Conservation (phyloP, 129 eudicot species). For the Flaveria sonorensis region DNA sequence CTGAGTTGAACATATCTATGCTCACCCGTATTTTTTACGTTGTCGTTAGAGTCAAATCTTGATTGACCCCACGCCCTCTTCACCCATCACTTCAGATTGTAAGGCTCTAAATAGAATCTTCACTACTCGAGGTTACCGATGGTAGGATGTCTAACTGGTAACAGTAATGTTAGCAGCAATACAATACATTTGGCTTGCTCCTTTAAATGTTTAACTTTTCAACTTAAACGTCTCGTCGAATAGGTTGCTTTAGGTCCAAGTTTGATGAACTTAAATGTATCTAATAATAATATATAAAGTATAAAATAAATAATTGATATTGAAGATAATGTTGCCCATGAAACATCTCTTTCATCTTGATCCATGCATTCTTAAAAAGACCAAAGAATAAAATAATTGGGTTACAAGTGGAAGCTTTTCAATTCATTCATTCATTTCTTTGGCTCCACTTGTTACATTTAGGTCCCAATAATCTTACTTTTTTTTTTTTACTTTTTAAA, state of each 20-base stretch:
- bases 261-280: background rate
- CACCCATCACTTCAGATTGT: too few relatives aligned
- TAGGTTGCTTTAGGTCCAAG: background rate
- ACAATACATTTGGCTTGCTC: too few relatives aligned
- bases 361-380: slow-evolving; percentile 29
- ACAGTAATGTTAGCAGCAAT: too few relatives aligned
- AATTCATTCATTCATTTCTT: slow-evolving; percentile 3
- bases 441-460: slow-evolving; percentile 30
- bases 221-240: background rate
- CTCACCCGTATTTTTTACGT: too few relatives aligned
- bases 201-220: background rate
- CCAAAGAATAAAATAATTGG: slow-evolving; percentile 24
- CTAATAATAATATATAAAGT: background rate
- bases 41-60: too few relatives aligned
- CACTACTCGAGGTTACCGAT: too few relatives aligned
- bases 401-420: slow-evolving; percentile 19
- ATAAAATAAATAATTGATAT: background rate
- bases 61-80: too few relatives aligned
- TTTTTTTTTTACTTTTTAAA: slow-evolving; percentile 19
- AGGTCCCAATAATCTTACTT: slow-evolving; percentile 20
- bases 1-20: too few relatives aligned
- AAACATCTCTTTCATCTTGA: slow-evolving; percentile 28
- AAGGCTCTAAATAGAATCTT: too few relatives aligned
- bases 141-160: too few relatives aligned
- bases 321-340: slow-evolving; percentile 21